Evolutionary conservation across 2,329 filamentous ascomycete genomes (phyloP).

Genomic region (Botryosphaeria dothidea): DNA sequence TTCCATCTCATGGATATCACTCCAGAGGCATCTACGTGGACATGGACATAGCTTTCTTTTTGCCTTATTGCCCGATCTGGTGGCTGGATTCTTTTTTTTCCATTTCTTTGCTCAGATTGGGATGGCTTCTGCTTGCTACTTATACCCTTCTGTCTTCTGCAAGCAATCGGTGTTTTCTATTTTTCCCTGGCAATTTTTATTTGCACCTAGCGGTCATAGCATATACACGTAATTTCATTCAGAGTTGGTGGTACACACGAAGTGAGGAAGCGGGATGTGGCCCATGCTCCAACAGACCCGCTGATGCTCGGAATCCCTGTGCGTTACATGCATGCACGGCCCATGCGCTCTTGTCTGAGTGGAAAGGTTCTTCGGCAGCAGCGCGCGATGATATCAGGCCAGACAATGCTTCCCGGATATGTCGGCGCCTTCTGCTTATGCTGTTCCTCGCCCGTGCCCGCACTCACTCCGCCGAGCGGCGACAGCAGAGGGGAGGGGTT

Average conservation of each 20-base stretch:
- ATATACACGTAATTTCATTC: conserved; percentile 8
- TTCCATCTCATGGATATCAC: neutral
- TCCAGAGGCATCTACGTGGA: conserved; percentile 6
- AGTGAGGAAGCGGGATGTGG: neutral
- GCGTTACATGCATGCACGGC: neutral
- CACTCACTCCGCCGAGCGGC: no score
- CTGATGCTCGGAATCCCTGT: neutral
- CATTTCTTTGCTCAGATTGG: neutral
- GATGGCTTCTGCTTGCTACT: conserved; percentile 13
- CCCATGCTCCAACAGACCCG: neutral
- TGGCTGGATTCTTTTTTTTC: neutral
- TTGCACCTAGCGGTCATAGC: neutral
- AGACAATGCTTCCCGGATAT: neutral
- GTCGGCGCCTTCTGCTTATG: neutral
- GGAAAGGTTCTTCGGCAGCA: neutral
- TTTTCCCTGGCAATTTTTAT: neutral
- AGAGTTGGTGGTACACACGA: neutral
- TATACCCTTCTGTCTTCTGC: conserved; percentile 16
- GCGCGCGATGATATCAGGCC: neutral
- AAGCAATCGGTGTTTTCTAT: conserved; percentile 9
- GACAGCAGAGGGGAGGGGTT: no score
- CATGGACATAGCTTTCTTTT: conserved; percentile 4
- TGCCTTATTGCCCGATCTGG: neutral
- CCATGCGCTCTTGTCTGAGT: neutral
- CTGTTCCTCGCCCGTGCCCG: no score